Evolutionary conservation across 1,139 yeast species (phyloP), one percentile per base, ranked within the genome.

Genomic region (Taphrina communis): DNA sequence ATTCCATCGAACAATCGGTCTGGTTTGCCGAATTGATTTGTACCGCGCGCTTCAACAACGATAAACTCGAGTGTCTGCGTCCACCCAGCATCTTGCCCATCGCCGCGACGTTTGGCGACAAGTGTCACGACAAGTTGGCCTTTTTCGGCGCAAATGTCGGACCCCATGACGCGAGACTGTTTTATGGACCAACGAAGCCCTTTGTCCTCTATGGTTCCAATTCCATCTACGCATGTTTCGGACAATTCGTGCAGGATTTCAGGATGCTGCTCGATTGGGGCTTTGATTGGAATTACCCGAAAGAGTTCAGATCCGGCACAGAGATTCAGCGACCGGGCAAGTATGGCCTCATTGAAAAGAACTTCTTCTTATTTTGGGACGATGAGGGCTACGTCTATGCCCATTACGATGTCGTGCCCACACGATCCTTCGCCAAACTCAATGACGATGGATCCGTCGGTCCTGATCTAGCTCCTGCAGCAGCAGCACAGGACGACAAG

Each of bases 281-380:
- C 19, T 21, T 42, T 39, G 62, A 58, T 14, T 41, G 36, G 46
- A 39, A 38, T 35, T 19, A 17, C n/a, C 42, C 42, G 8, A 19
- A 53, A 21, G 41, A 17, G 11, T 51, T 41, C 39, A n/a, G 21
- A 8, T 11, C 55, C 39, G 59, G 57, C 19, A 48, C 51, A 8
- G 67, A 63, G 39, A 63, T 63, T 12, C 67, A 63, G 42, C 52
- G 67, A 11, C 67, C 67, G 8, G 67, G 48, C 56, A 19, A 35
- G 14, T 63, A 63, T 21, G 52, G 46, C 36, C 35, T 11, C 9
- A 63, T 63, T n/a, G 67, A 63, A 56, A 63, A 63, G 67, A 63
- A 63, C 36, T 63, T 42, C 21, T 44, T 63, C 39, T 19, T 63
- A 44, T 63, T 63, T 56, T 63, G 50, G 35, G 55, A 44, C 35